Evolutionary conservation across 2,329 filamentous ascomycete species (phyloP).

Genomic region (Talaromyces sp.): DNA sequence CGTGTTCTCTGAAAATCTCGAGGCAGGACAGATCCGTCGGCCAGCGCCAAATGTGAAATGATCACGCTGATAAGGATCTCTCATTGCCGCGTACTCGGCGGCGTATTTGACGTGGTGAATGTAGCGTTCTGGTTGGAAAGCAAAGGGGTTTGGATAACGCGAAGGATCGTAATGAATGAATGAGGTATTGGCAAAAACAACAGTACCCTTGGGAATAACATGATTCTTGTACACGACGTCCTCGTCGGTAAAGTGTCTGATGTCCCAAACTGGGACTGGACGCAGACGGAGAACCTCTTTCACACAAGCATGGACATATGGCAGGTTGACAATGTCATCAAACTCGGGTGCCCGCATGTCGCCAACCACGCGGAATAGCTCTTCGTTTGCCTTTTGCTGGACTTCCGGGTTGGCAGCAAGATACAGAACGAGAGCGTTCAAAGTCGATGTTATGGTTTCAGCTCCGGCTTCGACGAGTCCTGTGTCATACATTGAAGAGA

Average conservation of each 20-base stretch:
- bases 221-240: background rate
- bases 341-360: background rate
- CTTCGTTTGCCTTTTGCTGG: background rate
- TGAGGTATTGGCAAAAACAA: constrained; percentile 16
- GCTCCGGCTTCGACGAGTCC: background rate
- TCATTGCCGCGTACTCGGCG: constrained; percentile 28
- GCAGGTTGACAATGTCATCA: background rate
- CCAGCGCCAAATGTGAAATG: constrained; percentile 46
- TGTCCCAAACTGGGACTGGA: background rate
- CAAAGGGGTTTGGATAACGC: constrained; percentile 31
- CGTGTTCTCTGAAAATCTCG: constrained; percentile 47
- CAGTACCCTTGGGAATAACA: background rate
- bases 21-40: constrained; percentile 42
- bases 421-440: background rate
- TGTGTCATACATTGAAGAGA: background rate
- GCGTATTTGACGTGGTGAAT: constrained; percentile 22
- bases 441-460: background rate
- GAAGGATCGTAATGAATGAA: constrained; percentile 38
- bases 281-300: constrained; percentile 12
- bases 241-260: background rate
- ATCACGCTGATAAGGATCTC: constrained; percentile 24
- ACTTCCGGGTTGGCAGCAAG: background rate
- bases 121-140: constrained; percentile 36
- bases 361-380: background rate
- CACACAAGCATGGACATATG: background rate